These are phyloP conservation scores for Pythium coloratum DNA, from an alignment of 352 stramenopile genomes.

Conservation along the genomic window DNA sequence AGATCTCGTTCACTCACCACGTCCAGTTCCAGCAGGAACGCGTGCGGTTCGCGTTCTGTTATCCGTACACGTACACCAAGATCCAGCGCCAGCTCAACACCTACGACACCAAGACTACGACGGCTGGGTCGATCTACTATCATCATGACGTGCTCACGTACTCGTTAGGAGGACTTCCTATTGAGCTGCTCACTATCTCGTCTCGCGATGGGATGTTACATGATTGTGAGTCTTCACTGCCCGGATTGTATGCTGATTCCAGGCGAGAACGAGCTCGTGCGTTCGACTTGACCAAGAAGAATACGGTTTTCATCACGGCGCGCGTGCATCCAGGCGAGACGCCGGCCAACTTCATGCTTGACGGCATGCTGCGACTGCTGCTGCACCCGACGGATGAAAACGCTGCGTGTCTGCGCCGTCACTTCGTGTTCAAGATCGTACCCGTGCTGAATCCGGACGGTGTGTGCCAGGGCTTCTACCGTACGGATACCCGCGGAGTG, in stretches of 20 bases:
- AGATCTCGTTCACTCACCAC: slow-evolving; percentile 47
- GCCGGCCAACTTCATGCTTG: slow-evolving; percentile 65
- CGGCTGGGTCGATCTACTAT: slow-evolving; percentile 57
- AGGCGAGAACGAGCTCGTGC: background rate
- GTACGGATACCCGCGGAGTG: slow-evolving; percentile 78
- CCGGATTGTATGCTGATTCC: slow-evolving; percentile 5
- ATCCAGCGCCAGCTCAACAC: slow-evolving; percentile 48
- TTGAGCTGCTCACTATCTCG: slow-evolving; percentile 73
- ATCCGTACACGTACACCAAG: slow-evolving; percentile 68
- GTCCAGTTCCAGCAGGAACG: slow-evolving; percentile 39
- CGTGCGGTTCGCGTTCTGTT: slow-evolving; percentile 73
- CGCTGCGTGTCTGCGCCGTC: slow-evolving; percentile 41
- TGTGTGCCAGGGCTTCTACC: slow-evolving; percentile 86
- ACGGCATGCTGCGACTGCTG: slow-evolving; percentile 58
- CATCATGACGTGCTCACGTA: slow-evolving; percentile 70
- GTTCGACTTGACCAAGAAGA: slow-evolving; percentile 36
- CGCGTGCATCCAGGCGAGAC: slow-evolving; percentile 86
- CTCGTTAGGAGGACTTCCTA: slow-evolving; percentile 53
- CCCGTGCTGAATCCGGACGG: slow-evolving; percentile 87
- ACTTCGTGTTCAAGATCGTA: slow-evolving; percentile 83
- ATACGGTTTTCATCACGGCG: slow-evolving; percentile 59
- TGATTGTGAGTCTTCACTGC: background rate
- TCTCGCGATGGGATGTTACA: slow-evolving; percentile 4
- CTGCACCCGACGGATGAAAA: slow-evolving; percentile 50
- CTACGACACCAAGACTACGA: slow-evolving; percentile 33